phyloP scores from a whole-genome alignment of 495 filamentous ascomycete genomes.

The Xylaria longipes region DNA sequence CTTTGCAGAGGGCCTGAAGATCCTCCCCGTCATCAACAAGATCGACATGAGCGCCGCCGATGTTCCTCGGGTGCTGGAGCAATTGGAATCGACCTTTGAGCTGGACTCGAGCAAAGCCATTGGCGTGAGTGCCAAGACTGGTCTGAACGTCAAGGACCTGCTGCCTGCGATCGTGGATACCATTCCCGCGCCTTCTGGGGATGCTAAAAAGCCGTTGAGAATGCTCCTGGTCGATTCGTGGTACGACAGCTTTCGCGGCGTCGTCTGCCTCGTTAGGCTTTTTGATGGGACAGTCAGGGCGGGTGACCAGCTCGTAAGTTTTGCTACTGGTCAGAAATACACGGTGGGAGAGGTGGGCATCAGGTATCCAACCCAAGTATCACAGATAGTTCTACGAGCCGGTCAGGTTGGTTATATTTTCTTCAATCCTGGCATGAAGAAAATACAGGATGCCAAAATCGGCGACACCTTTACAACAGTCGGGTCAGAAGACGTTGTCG shows the following conservation, averaged over 20 bases:
- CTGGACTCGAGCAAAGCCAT: conserved; percentile 82
- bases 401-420: conserved; percentile 95
- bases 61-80: conserved; percentile 79
- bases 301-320: conserved; percentile 82
- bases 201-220: conserved; percentile 70
- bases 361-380: conserved; percentile 88
- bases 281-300: conserved; percentile 87
- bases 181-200: conserved; percentile 81
- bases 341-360: conserved; percentile 96
- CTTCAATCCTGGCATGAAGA: conserved; percentile 98
- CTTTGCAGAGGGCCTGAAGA: conserved; percentile 83
- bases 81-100: conserved; percentile 86
- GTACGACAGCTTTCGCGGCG: conserved; percentile 95
- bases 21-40: conserved; percentile 96
- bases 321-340: conserved; percentile 87
- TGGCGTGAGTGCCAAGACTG: conserved; percentile 91
- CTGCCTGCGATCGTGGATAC: conserved; percentile 85
- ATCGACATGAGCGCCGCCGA: conserved; percentile 91
- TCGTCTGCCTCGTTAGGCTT: conserved; percentile 87
- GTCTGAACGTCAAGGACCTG: conserved; percentile 78
- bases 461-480: conserved; percentile 94
- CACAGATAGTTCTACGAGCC: conserved; percentile 79
- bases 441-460: conserved; percentile 91
- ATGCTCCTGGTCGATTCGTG: conserved; percentile 95
- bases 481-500: conserved; percentile 76